Evolutionary conservation across 164 flowering plant species (phyloP).

Genomic region (Vitis vinifera): ASM3070453v1 NC_081813.1:4393501-4394000

Average conservation of each 20-base stretch:
- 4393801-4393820: constrained; percentile 74
- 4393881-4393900: constrained; percentile 73
- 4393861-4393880: constrained; percentile 73
- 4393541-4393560: constrained; percentile 11
- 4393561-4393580: constrained; percentile 7
- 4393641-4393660: constrained; percentile 26
- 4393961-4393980: constrained; percentile 33
- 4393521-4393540: constrained; percentile 23
- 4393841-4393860: constrained; percentile 84
- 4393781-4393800: constrained; percentile 31
- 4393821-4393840: constrained; percentile 90
- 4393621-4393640: constrained; percentile 29
- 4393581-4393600: constrained; percentile 23
- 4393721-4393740: constrained; percentile 18
- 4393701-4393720: constrained; percentile 19
- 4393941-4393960: constrained; percentile 47
- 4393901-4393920: constrained; percentile 50
- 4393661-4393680: constrained; percentile 19
- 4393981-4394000: constrained; percentile 55
- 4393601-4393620: constrained; percentile 25
- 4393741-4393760: constrained; percentile 26
- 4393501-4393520: constrained; percentile 21
- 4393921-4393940: constrained; percentile 37
- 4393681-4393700: constrained; percentile 15
- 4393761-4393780: constrained; percentile 23